Evolutionary conservation across 179 eudicot genomes (phyloP).

Genomic region (Beta corolliflora): DNA sequence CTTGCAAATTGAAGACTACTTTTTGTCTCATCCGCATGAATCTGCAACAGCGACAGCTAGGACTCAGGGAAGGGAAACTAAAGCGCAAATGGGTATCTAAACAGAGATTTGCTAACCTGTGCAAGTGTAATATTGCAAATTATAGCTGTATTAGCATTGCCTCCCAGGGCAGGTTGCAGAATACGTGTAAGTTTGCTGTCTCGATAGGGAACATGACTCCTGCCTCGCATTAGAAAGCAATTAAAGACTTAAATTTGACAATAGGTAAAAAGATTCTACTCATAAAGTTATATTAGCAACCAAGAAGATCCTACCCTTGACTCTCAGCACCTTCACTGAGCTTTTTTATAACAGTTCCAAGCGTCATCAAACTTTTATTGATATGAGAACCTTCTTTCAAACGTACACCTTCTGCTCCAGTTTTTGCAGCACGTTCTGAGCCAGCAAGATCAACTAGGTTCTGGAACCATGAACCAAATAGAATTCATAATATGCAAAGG

Average conservation of each 20-base stretch:
- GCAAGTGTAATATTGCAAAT: conserved; percentile 97
- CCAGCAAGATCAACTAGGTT: conserved; percentile 99
- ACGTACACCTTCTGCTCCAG: conserved; percentile 99
- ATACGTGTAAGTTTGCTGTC: conserved; percentile 98
- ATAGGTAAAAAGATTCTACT: background rate
- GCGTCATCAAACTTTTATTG: conserved; percentile 94
- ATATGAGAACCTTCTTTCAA: conserved; percentile 98
- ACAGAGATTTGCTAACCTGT: conserved; percentile 50
- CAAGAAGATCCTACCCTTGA: conserved; percentile 70
- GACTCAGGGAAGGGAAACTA: conserved; percentile 7
- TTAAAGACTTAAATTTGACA: background rate
- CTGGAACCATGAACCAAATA: conserved; percentile 36
- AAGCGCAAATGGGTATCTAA: background rate
- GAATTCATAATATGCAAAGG: background rate
- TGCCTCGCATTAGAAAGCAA: conserved; percentile 34
- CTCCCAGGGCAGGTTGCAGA: conserved; percentile 96
- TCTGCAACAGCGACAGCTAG: conserved; percentile 45
- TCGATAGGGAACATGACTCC: conserved; percentile 97
- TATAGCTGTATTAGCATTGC: conserved; percentile 95
- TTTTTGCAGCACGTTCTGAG: conserved; percentile 98
- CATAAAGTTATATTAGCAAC: conserved; percentile 3
- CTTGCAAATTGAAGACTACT: conserved; percentile 98
- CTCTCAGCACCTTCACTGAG: conserved; percentile 98
- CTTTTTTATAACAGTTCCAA: conserved; percentile 96
- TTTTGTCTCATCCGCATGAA: conserved; percentile 98